Percentiles rank a stretch among this genome's conserved stretches.
Conservation (phyloP, 106 monocot species). For the Platanthera zijinensis region DNA sequence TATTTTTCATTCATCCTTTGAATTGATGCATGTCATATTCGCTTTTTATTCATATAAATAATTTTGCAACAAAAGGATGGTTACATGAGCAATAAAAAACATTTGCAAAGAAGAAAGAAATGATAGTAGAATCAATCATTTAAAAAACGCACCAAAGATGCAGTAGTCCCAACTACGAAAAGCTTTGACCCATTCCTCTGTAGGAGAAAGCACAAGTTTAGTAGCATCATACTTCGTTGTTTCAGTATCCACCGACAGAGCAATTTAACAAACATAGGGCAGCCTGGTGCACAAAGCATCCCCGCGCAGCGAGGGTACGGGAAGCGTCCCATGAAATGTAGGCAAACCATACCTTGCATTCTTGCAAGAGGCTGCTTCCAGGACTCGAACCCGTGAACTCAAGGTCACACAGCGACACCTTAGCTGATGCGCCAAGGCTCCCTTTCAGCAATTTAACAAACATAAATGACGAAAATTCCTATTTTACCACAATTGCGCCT, state of each 20-base stretch:
- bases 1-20: background rate
- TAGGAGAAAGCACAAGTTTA: conserved; percentile 10
- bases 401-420: too few relatives aligned
- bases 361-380: too few relatives aligned
- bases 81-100: background rate
- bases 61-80: background rate
- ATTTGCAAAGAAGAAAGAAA: background rate
- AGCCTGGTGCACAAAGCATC: too few relatives aligned
- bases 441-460: background rate
- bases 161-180: conserved; percentile 61
- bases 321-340: too few relatives aligned
- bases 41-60: background rate
- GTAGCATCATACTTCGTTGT: background rate
- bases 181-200: conserved; percentile 75
- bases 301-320: too few relatives aligned
- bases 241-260: background rate
- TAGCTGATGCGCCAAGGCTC: too few relatives aligned
- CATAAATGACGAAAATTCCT: background rate
- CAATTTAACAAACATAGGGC: background rate
- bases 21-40: background rate
- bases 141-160: conserved; percentile 51
- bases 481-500: conserved; percentile 61
- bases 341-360: too few relatives aligned
- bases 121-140: background rate
- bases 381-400: too few relatives aligned